These are phyloP conservation scores for Polyplosphaeria fusca DNA, from an alignment of 495 filamentous ascomycete genomes.

Conservation along the genomic window DNA sequence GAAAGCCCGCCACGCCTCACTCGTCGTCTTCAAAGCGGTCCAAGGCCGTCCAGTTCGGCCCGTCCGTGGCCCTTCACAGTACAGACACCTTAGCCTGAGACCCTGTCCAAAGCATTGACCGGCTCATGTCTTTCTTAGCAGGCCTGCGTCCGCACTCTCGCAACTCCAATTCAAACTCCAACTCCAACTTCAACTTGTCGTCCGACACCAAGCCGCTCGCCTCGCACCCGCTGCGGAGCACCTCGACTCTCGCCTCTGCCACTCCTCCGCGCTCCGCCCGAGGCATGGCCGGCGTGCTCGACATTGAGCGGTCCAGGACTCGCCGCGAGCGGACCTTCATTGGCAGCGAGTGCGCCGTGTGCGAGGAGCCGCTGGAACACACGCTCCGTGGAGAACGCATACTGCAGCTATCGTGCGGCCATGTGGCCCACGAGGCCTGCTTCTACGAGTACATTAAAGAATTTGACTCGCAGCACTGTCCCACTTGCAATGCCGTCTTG, in stretches of 20 bases:
- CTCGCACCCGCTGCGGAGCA: conserved; percentile 16
- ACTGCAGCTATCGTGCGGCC: conserved; percentile 90
- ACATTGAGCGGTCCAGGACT: conserved; percentile 73
- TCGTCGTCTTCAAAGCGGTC: conserved; percentile 12
- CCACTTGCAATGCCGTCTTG: conserved; percentile 88
- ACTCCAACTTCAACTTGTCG: not conserved
- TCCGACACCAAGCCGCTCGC: conserved; percentile 8
- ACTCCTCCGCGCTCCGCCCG: conserved; percentile 45
- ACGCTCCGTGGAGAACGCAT: conserved; percentile 93
- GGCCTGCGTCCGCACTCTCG: conserved; percentile 34
- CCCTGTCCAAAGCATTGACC: conserved; percentile 30
- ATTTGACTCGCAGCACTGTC: conserved; percentile 91
- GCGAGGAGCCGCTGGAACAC: conserved; percentile 95
- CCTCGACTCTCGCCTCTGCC: conserved; percentile 18
- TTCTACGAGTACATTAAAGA: conserved; percentile 99
- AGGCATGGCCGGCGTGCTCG: conserved; percentile 69
- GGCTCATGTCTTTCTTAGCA: conserved; percentile 35
- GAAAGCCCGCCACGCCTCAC: conserved; percentile 14
- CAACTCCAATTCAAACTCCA: conserved; percentile 16
- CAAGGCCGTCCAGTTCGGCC: conserved; percentile 34
- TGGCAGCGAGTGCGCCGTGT: conserved; percentile 90
- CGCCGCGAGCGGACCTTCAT: conserved; percentile 93
- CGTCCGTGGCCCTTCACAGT: conserved; percentile 31
- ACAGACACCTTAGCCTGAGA: conserved; percentile 17
- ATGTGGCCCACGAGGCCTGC: conserved; percentile 97